Evolutionary conservation across 768 basidiomycete species (phyloP), one percentile per base, ranked within the genome.

Genomic region (Suillus spraguei): DNA sequence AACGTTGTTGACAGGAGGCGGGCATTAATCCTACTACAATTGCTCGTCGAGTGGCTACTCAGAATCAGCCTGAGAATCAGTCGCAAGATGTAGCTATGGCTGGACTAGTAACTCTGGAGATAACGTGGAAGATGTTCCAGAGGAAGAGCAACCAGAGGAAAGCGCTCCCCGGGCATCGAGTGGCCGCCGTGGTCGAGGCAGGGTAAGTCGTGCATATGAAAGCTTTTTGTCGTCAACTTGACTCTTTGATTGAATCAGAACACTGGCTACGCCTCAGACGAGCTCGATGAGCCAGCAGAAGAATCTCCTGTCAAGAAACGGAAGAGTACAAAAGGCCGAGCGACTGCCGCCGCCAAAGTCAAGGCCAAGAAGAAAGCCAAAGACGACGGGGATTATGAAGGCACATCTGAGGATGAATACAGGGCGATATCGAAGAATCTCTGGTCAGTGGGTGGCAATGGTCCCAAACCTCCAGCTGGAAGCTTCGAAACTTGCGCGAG

Each of bases 401-500:
- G 82, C 13, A 82, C 85, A 3, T 83, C 84, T 4, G 86, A 89
- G 14, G 88, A 90, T 63, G 82, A 85, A n/a, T 91, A 91, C 67
- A 87, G 79, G 5, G 87, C 87, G 9, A 73, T 87, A 13, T 87
- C 87, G 11, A 88, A 82, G 70, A 80, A 79, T 55, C 67, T 81
- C 71, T 77, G 79, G 75, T 58, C 69, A 44, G 67, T 66, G 67
- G 67, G 77, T 67, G 71, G 72, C 50, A 63, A 66, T 67, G 41
- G 77, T 20, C 66, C 74, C 0, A 89, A 89, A 64, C 92, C 90
- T 1, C 80, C 89, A 4, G 81, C 89, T 5, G 97, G 97, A 1
- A 87, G 86, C 66, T 91, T 96, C 61, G 88, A 88, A 67, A 79
- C 82, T 8, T 99, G 97, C 71, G 92, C 87, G 1, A 83, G 84